Evolutionary conservation across 768 basidiomycete genomes (phyloP).

Genomic region (Pleurotus djamor): DNA sequence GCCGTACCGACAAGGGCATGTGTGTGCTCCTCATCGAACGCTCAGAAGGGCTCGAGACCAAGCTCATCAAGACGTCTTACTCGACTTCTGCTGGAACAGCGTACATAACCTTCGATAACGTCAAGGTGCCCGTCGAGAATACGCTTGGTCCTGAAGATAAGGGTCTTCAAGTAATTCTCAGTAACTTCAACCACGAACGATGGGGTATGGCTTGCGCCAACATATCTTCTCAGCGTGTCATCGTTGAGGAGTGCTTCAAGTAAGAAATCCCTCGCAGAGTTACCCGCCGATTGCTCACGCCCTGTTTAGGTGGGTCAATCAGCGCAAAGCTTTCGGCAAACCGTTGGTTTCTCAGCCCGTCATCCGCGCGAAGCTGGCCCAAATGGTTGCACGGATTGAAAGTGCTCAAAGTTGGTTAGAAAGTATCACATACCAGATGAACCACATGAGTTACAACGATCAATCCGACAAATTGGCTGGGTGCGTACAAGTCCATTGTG

Average conservation of each 20-base stretch:
- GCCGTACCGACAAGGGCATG: conserved; percentile 42
- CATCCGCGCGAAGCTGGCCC: conserved; percentile 72
- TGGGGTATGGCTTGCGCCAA: conserved; percentile 70
- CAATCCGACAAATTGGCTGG: conserved; percentile 75
- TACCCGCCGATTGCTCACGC: too few species aligned
- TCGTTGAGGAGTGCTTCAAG: conserved; percentile 80
- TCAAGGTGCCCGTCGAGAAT: conserved; percentile 47
- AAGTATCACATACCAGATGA: conserved; percentile 86
- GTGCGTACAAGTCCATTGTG: conserved; percentile 26
- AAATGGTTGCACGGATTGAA: conserved; percentile 81
- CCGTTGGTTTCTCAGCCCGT: conserved; percentile 67
- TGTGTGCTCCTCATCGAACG: conserved; percentile 13
- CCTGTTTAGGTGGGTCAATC: conserved; percentile 60
- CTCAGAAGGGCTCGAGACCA: conserved; percentile 18
- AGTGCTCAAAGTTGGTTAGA: conserved; percentile 77
- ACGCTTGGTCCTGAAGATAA: conserved; percentile 66
- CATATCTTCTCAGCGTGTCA: conserved; percentile 51
- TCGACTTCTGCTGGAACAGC: conserved; percentile 59
- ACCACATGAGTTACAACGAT: conserved; percentile 78
- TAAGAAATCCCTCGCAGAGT: too few species aligned
- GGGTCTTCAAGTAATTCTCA: conserved; percentile 57
- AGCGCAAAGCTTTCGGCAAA: conserved; percentile 80
- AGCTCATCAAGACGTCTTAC: conserved; percentile 35
- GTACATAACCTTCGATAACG: conserved; percentile 26
- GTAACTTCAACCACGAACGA: conserved; percentile 72